These are phyloP conservation scores for Fusarium acutatum DNA, from an alignment of 2,329 filamentous ascomycete genomes.

Conservation along the genomic window DNA sequence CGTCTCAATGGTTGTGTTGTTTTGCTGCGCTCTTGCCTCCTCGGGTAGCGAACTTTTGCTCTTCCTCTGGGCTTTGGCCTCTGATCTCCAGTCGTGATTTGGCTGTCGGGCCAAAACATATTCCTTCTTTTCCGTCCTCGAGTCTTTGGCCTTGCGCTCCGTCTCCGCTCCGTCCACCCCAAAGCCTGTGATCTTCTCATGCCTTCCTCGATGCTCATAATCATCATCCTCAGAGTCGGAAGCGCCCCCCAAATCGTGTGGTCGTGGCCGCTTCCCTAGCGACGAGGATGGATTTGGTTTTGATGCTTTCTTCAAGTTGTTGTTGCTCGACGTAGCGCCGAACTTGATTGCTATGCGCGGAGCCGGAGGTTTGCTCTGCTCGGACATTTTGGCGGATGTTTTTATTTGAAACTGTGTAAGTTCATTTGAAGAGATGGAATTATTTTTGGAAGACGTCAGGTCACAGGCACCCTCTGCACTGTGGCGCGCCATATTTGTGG, in stretches of 20 bases:
- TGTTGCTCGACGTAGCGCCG: conserved; percentile 44
- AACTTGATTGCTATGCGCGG: conserved; percentile 61
- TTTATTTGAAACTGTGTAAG: background rate
- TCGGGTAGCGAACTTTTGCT: conserved; percentile 68
- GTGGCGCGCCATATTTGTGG: conserved; percentile 4
- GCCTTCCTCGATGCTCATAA: conserved; percentile 42
- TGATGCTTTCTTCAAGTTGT: conserved; percentile 40
- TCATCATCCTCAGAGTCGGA: conserved; percentile 55
- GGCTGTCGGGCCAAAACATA: conserved; percentile 66
- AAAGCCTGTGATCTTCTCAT: conserved; percentile 61
- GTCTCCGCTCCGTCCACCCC: conserved; percentile 54
- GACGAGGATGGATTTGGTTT: conserved; percentile 51
- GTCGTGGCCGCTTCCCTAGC: conserved; percentile 59
- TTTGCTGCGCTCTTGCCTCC: conserved; percentile 58
- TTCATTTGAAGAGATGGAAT: background rate
- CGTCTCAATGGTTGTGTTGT: conserved; percentile 41
- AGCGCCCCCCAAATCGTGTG: conserved; percentile 52
- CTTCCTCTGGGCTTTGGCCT: conserved; percentile 56
- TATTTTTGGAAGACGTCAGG: conserved; percentile 17
- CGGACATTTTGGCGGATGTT: conserved; percentile 24
- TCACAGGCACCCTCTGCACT: background rate
- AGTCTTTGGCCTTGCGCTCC: conserved; percentile 48
- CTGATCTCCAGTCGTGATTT: conserved; percentile 71
- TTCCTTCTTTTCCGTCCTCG: conserved; percentile 44
- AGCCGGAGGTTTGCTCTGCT: conserved; percentile 41